Percentiles rank a stretch among this genome's conserved stretches.
phyloP scores from a whole-genome alignment of 2,329 filamentous ascomycete genomes.

The Alternaria ventricosa region DNA sequence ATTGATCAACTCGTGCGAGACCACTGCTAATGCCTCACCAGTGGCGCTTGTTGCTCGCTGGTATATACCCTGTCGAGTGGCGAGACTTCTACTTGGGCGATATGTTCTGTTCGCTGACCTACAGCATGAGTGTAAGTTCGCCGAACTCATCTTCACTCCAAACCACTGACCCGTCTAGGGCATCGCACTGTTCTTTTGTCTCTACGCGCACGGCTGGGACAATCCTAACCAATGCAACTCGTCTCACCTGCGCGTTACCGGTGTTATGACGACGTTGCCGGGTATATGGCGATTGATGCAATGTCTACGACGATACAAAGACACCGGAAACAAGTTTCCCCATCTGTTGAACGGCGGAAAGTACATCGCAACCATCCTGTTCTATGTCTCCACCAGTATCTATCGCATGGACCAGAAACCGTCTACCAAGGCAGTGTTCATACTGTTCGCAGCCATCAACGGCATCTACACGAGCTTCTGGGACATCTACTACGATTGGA shows the following conservation, averaged over 20 bases:
- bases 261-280: conserved; percentile 83
- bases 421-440: conserved; percentile 72
- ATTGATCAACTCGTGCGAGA: not conserved
- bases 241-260: conserved; percentile 78
- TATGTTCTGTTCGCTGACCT: conserved; percentile 96
- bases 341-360: conserved; percentile 93
- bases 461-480: conserved; percentile 84
- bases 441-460: conserved; percentile 82
- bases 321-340: conserved; percentile 87
- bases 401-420: conserved; percentile 75
- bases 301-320: conserved; percentile 85
- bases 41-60: conserved; percentile 85
- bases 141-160: not conserved
- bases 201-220: conserved; percentile 82
- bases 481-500: conserved; percentile 98
- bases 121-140: conserved; percentile 77
- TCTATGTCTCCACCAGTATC: conserved; percentile 78
- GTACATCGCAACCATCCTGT: conserved; percentile 83
- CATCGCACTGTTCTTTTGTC: conserved; percentile 89
- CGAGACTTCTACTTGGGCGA: conserved; percentile 97
- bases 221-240: conserved; percentile 83
- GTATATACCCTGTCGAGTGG: conserved; percentile 92
- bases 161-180: conserved; percentile 61
- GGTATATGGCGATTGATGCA: conserved; percentile 91
- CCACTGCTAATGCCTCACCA: conserved; percentile 50